Percentiles rank a stretch among this genome's conserved stretches.
These are phyloP conservation scores for Fraxinus paxiana DNA, from an alignment of 305 asterid genomes.

Conservation along the genomic window DNA sequence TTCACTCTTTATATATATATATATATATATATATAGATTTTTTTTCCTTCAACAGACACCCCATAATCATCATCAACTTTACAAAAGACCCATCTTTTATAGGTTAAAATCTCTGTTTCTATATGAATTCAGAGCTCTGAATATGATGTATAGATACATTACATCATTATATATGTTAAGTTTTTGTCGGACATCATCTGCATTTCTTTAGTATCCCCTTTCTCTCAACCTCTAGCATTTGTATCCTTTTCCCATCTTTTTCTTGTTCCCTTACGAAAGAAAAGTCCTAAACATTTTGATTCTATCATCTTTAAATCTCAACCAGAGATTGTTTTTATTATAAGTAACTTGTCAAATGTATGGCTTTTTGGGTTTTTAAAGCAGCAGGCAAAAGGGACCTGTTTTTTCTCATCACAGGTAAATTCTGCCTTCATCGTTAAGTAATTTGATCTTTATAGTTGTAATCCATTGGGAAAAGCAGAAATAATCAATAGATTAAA, in stretches of 20 bases:
- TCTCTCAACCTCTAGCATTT: constrained; percentile 30
- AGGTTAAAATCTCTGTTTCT: constrained; percentile 10
- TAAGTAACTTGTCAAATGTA: constrained; percentile 11
- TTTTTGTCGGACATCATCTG: constrained; percentile 49
- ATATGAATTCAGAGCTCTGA: constrained; percentile 23
- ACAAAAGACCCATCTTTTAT: constrained; percentile 37
- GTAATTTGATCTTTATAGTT: constrained; percentile 26
- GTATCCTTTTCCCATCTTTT: constrained; percentile 22
- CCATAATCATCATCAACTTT: constrained; percentile 38
- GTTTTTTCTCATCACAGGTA: constrained; percentile 48
- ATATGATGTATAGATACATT: constrained; percentile 25
- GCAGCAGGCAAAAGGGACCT: constrained; percentile 25
- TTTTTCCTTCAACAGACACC: constrained; percentile 11
- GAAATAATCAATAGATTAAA: constrained; percentile 2
- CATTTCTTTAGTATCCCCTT: constrained; percentile 41
- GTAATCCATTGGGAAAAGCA: constrained; percentile 29
- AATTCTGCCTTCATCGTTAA: constrained; percentile 15
- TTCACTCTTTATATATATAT: background rate
- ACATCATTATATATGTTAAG: constrained; percentile 24
- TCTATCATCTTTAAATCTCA: constrained; percentile 19
- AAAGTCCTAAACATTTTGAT: constrained; percentile 21
- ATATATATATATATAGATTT: background rate
- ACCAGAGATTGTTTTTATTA: constrained; percentile 15
- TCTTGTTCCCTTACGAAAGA: constrained; percentile 9
- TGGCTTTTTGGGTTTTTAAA: constrained; percentile 32